Conservation (phyloP, 2,329 filamentous ascomycete species). For the Xylaria digitata region DNA sequence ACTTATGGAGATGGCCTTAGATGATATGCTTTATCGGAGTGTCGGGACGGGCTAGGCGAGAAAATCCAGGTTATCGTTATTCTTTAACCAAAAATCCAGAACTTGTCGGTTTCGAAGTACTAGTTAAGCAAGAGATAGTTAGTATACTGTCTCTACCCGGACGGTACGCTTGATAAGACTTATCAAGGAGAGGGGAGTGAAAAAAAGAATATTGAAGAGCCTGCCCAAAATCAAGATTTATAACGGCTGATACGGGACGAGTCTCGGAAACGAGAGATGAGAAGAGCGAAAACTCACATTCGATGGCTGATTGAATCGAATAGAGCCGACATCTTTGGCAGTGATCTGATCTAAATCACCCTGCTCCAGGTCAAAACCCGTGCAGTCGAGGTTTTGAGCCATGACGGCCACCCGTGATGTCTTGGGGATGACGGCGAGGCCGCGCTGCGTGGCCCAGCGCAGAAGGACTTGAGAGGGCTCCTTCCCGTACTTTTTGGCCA, state of each 20-base stretch:
- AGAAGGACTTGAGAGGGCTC: slow-evolving; percentile 84
- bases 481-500: slow-evolving; percentile 77
- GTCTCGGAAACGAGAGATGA: slow-evolving; percentile 32
- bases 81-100: slow-evolving; percentile 67
- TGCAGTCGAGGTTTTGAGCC: slow-evolving; percentile 74
- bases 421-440: slow-evolving; percentile 86
- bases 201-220: slow-evolving; percentile 16
- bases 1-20: slow-evolving; percentile 1
- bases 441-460: slow-evolving; percentile 87
- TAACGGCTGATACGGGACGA: not conserved
- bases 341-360: slow-evolving; percentile 75
- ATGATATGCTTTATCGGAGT: slow-evolving; percentile 15
- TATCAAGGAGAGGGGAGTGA: not conserved
- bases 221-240: not conserved
- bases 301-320: slow-evolving; percentile 82
- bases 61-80: not conserved
- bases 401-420: slow-evolving; percentile 66
- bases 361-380: slow-evolving; percentile 72
- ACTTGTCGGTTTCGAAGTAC: slow-evolving; percentile 67
- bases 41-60: slow-evolving; percentile 29
- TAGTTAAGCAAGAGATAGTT: slow-evolving; percentile 43
- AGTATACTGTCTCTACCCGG: slow-evolving; percentile 27
- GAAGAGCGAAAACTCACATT: slow-evolving; percentile 63
- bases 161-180: not conserved
- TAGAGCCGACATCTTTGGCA: slow-evolving; percentile 67